These are phyloP conservation scores for Ailanthus altissimus DNA, from an alignment of 345 rosid genomes.

Conservation along the genomic window DNA sequence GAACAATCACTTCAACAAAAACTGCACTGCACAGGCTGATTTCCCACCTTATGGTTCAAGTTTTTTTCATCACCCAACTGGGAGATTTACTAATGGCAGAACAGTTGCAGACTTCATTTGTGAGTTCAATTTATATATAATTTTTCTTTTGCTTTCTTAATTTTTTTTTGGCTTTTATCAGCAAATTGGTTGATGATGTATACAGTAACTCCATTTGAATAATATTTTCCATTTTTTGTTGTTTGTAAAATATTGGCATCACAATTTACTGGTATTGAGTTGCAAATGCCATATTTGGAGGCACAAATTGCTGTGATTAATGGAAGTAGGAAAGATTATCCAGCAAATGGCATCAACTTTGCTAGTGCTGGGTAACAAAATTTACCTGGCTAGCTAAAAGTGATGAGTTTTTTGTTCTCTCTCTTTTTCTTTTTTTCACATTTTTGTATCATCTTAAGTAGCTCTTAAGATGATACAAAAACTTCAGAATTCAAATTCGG, in stretches of 20 bases:
- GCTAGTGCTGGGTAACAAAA: constrained; percentile 56
- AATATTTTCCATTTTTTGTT: no score
- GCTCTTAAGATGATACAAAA: no score
- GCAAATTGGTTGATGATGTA: background rate
- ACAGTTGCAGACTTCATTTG: constrained; percentile 66
- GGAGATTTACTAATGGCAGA: constrained; percentile 76
- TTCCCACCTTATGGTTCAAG: constrained; percentile 73
- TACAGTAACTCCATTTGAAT: background rate
- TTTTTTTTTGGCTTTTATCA: background rate
- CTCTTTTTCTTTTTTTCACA: no score
- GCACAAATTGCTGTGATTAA: constrained; percentile 37
- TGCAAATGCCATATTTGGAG: constrained; percentile 57
- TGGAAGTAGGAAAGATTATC: constrained; percentile 44
- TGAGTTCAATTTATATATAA: constrained; percentile 10
- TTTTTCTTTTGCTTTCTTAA: background rate
- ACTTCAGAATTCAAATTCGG: no score
- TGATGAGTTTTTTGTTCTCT: background rate
- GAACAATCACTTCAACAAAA: constrained; percentile 63
- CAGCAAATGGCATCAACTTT: constrained; percentile 65
- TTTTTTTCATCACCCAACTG: constrained; percentile 66
- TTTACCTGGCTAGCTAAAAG: background rate
- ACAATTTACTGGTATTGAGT: constrained; percentile 46
- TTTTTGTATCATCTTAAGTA: no score
- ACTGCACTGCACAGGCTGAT: constrained; percentile 68
- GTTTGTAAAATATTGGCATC: constrained; percentile 41